phyloP scores from a whole-genome alignment of 768 basidiomycete genomes.

The Piloderma croceum region DNA sequence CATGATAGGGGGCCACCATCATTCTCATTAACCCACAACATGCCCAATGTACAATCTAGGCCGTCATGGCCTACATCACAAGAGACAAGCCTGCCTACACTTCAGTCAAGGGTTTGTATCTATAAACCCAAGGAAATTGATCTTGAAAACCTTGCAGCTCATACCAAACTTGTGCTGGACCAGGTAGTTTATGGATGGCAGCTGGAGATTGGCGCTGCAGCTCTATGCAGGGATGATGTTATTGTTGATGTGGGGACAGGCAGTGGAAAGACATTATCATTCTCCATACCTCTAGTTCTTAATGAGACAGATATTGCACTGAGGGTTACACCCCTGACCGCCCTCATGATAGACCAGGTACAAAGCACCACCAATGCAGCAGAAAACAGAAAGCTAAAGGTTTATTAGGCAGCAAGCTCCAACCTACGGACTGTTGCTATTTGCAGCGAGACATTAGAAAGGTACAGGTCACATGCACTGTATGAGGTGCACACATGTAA shows the following conservation, averaged over 20 bases:
- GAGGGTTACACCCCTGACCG: conserved; percentile 22
- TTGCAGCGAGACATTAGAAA: not conserved
- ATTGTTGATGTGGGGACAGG: not conserved
- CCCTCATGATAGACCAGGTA: conserved; percentile 24
- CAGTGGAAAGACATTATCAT: not conserved
- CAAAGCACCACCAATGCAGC: not conserved
- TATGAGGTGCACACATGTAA: not conserved
- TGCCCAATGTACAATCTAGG: too few relatives aligned
- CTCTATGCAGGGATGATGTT: not conserved
- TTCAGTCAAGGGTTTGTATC: too few relatives aligned
- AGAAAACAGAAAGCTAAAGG: not conserved
- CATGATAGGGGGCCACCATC: too few relatives aligned
- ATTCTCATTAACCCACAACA: too few relatives aligned
- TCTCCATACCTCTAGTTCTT: not conserved
- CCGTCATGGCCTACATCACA: too few relatives aligned
- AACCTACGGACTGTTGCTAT: not conserved
- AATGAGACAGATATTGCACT: conserved; percentile 14
- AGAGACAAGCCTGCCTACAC: too few relatives aligned
- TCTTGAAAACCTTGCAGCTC: too few relatives aligned
- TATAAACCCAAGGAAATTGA: too few relatives aligned
- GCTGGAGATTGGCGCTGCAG: not conserved
- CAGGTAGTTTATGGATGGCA: not conserved
- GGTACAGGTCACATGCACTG: not conserved
- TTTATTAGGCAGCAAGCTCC: not conserved
- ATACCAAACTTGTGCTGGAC: too few relatives aligned